These are phyloP conservation scores for Tolypocladium tundrense DNA, from an alignment of 2,329 filamentous ascomycete genomes.

Conservation along the genomic window DNA sequence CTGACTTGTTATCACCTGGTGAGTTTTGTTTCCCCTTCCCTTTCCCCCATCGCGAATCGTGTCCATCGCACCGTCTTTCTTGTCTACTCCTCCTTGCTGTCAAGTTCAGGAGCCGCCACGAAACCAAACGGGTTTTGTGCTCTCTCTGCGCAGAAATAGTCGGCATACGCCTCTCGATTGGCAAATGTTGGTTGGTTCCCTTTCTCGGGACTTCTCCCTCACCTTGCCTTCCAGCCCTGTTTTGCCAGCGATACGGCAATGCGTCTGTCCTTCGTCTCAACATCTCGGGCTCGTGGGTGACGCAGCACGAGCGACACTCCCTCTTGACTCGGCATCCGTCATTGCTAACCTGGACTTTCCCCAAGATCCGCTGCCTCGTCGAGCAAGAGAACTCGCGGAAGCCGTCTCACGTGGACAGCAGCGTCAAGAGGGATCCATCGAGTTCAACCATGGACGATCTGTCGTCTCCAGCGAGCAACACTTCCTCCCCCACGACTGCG, in stretches of 20 bases:
- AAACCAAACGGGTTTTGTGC: not conserved
- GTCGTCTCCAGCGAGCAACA: slow-evolving; percentile 13
- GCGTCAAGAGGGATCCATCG: not conserved
- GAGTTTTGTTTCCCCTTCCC: not conserved
- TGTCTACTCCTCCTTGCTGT: not conserved
- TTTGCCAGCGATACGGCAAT: not conserved
- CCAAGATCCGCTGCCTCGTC: slow-evolving; percentile 9
- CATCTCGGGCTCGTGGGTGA: not conserved
- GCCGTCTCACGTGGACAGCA: not conserved
- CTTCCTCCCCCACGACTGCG: slow-evolving; percentile 10
- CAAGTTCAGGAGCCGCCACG: not conserved
- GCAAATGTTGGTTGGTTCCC: not conserved
- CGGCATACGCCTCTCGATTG: not conserved
- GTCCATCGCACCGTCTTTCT: not conserved
- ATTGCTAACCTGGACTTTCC: slow-evolving; percentile 20
- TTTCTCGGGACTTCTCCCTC: not conserved
- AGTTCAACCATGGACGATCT: slow-evolving; percentile 19
- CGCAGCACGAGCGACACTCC: not conserved
- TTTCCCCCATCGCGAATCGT: not conserved
- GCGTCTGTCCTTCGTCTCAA: not conserved
- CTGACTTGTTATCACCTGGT: not conserved
- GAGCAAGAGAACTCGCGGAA: slow-evolving; percentile 4
- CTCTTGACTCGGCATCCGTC: not conserved
- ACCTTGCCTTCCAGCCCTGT: not conserved
- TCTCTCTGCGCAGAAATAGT: not conserved